These are phyloP conservation scores for Alternaria gansuensis DNA, from an alignment of 2,329 filamentous ascomycete species.

Conservation along the genomic window DNA sequence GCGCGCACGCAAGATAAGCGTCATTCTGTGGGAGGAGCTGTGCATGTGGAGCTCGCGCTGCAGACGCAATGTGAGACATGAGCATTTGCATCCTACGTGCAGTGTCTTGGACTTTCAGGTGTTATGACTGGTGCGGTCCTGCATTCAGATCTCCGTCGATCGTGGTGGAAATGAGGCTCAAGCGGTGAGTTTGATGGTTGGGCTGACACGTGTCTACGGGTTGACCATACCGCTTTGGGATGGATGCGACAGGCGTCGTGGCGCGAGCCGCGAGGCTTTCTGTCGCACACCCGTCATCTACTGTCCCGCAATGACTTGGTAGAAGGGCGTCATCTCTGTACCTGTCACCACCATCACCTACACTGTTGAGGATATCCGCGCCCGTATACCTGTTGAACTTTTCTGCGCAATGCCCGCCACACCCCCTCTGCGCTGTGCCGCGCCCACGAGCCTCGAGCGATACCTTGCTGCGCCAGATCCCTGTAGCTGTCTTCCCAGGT, in stretches of 20 bases:
- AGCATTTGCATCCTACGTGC: conserved; percentile 11
- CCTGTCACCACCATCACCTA: neutral
- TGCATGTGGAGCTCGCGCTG: conserved; percentile 2
- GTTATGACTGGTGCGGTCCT: conserved; percentile 7
- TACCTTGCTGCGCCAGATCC: neutral
- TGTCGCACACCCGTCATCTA: conserved; percentile 7
- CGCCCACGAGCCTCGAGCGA: neutral
- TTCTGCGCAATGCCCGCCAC: neutral
- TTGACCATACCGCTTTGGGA: conserved; percentile 7
- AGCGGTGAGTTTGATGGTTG: conserved; percentile 20
- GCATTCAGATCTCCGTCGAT: neutral
- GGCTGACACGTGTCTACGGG: conserved; percentile 16
- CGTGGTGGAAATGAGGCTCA: conserved; percentile 17
- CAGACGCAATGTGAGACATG: conserved; percentile 4
- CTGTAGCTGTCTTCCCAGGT: neutral
- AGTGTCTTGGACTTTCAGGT: neutral
- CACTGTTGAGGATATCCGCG: neutral
- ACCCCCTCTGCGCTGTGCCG: neutral
- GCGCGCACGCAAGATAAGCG: conserved; percentile 11
- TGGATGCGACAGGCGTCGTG: neutral
- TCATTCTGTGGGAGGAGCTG: conserved; percentile 6
- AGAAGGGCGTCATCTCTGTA: neutral
- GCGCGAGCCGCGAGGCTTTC: neutral
- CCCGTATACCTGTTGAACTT: neutral
- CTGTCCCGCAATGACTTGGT: neutral